Conservation (phyloP, 2,329 filamentous ascomycete genomes). For the Sporothrix globosa region DNA sequence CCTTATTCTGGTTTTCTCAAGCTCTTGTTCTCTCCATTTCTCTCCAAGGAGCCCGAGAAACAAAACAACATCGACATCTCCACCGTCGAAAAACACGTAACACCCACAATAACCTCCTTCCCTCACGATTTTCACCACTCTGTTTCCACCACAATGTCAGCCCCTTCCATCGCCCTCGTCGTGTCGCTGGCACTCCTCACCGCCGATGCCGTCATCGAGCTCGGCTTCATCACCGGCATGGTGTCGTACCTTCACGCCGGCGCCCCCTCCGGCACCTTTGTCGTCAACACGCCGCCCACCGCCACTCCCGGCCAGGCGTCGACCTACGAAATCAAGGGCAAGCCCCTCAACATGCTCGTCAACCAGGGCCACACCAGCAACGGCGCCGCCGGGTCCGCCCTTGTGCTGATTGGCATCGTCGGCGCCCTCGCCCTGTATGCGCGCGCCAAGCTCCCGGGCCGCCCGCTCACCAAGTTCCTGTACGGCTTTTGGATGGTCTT, state of each 20-base stretch:
- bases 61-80: background rate
- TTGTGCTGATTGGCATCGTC: slow-evolving; percentile 44
- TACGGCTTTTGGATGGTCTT: slow-evolving; percentile 46
- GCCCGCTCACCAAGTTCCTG: background rate
- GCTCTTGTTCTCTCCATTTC: background rate
- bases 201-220: slow-evolving; percentile 46
- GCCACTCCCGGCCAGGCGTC: slow-evolving; percentile 9
- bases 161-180: slow-evolving; percentile 32
- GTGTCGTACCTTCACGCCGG: slow-evolving; percentile 45
- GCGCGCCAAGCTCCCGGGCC: slow-evolving; percentile 18
- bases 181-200: slow-evolving; percentile 43
- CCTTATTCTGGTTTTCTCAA: background rate
- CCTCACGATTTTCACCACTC: background rate
- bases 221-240: slow-evolving; percentile 47
- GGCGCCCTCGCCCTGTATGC: slow-evolving; percentile 42
- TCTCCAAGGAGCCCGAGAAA: background rate
- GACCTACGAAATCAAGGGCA: slow-evolving; percentile 40
- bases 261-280: slow-evolving; percentile 40
- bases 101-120: background rate
- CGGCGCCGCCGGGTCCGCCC: slow-evolving; percentile 46
- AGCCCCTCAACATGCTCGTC: slow-evolving; percentile 44
- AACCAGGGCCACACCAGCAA: slow-evolving; percentile 50
- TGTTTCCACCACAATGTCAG: slow-evolving; percentile 29
- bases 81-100: background rate
- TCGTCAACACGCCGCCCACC: slow-evolving; percentile 36